Conservation (phyloP, 2,329 filamentous ascomycete genomes). For the Plectosphaerella plurivora region DNA sequence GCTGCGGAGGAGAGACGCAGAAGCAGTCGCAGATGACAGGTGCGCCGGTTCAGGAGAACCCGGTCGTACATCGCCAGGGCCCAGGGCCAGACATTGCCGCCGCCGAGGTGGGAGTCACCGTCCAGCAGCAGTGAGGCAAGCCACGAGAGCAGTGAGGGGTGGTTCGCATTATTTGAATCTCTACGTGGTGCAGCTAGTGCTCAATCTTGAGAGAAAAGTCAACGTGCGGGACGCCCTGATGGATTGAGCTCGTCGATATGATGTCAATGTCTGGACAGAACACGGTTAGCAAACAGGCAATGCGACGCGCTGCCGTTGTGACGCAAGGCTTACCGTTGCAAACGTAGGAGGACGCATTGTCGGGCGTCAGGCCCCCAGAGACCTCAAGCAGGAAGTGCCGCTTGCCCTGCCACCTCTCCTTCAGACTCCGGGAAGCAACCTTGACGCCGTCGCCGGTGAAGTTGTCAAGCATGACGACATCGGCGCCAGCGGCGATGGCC, state of each 20-base stretch:
- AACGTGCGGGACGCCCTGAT: slow-evolving; percentile 89
- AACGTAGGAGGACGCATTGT: slow-evolving; percentile 81
- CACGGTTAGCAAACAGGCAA: neutral
- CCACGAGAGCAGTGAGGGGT: neutral
- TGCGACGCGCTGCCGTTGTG: neutral
- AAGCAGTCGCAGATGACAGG: slow-evolving; percentile 3
- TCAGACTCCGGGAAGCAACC: slow-evolving; percentile 68
- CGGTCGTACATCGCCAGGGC: slow-evolving; percentile 27
- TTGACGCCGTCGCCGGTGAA: slow-evolving; percentile 78
- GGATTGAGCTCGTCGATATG: slow-evolving; percentile 92
- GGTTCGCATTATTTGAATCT: neutral
- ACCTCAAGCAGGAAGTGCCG: slow-evolving; percentile 81
- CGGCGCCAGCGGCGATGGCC: slow-evolving; percentile 84
- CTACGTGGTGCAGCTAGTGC: slow-evolving; percentile 21
- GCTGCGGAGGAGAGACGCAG: slow-evolving; percentile 15
- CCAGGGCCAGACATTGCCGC: slow-evolving; percentile 18
- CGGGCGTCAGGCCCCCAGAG: slow-evolving; percentile 80
- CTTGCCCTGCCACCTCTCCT: slow-evolving; percentile 73
- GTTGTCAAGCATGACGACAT: slow-evolving; percentile 97
- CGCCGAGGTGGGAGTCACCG: slow-evolving; percentile 13
- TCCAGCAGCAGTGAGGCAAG: neutral
- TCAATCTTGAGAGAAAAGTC: slow-evolving; percentile 94
- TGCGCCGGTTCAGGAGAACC: slow-evolving; percentile 21
- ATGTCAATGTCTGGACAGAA: slow-evolving; percentile 73
- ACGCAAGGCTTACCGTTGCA: slow-evolving; percentile 53